phyloP scores from a whole-genome alignment of 345 rosid genomes.

The Euphorbia tirucalli region DNA sequence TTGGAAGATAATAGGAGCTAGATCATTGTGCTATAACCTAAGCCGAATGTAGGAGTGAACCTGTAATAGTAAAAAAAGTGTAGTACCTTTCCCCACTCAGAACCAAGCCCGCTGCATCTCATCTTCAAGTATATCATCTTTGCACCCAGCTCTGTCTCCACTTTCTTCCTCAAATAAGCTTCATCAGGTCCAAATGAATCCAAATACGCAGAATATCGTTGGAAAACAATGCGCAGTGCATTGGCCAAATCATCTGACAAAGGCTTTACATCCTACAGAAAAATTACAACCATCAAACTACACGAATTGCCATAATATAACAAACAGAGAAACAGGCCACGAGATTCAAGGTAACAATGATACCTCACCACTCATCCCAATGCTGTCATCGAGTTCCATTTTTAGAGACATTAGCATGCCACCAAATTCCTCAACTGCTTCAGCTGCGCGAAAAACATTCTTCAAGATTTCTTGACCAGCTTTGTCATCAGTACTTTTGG shows the following conservation, averaged over 20 bases:
- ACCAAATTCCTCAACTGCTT: slow-evolving; percentile 83
- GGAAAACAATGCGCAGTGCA: slow-evolving; percentile 55
- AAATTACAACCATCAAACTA: slow-evolving; percentile 18
- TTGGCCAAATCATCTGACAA: slow-evolving; percentile 45
- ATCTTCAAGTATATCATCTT: slow-evolving; percentile 96
- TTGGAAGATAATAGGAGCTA: not conserved
- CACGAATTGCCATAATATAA: not conserved
- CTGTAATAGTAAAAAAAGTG: not conserved
- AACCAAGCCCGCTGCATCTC: slow-evolving; percentile 84
- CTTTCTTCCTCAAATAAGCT: slow-evolving; percentile 73
- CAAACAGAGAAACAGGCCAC: not conserved
- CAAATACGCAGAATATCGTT: slow-evolving; percentile 62
- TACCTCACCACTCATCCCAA: slow-evolving; percentile 94
- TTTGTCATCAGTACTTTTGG: slow-evolving; percentile 62
- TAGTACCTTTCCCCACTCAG: slow-evolving; percentile 93
- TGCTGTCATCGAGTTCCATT: slow-evolving; percentile 86
- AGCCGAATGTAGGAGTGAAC: not conserved
- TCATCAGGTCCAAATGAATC: slow-evolving; percentile 79
- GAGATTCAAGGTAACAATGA: not conserved
- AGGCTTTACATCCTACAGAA: slow-evolving; percentile 66
- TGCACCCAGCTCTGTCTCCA: slow-evolving; percentile 87
- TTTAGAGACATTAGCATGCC: slow-evolving; percentile 66
- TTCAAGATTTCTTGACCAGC: slow-evolving; percentile 67
- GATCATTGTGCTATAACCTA: not conserved
- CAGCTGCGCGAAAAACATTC: slow-evolving; percentile 74